Conservation (phyloP, 805 yeast genomes). For the Saccharomycopsis selenospora region DNA sequence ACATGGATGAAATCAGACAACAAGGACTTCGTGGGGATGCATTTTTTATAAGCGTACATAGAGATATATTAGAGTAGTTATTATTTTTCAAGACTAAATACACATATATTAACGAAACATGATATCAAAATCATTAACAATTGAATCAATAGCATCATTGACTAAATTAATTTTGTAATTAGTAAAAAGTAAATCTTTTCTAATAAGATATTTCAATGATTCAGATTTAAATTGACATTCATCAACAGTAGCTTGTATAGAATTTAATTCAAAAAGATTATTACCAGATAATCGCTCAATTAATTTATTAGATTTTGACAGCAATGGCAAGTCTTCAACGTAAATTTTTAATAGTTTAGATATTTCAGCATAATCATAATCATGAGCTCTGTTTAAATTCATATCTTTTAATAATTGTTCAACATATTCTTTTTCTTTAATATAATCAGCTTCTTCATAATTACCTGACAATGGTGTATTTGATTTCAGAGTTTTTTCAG, state of each 20-base stretch:
- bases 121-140: constrained; percentile 15
- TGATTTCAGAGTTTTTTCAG: too few relatives aligned
- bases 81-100: too few relatives aligned
- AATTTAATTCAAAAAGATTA: not conserved
- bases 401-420: not conserved
- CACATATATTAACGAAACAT: constrained; percentile 15
- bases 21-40: constrained; percentile 5
- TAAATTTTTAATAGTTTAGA: constrained; percentile 4
- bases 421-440: too few relatives aligned
- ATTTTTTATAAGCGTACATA: constrained; percentile 9
- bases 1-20: constrained; percentile 12
- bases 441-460: too few relatives aligned
- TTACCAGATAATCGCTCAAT: not conserved
- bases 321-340: constrained; percentile 14
- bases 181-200: constrained; percentile 9
- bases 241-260: not conserved
- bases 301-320: constrained; percentile 8
- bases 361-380: constrained; percentile 13
- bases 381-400: not conserved
- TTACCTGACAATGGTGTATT: too few relatives aligned
- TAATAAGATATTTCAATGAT: constrained; percentile 13
- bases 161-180: constrained; percentile 18
- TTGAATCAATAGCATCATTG: constrained; percentile 11
- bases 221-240: constrained; percentile 10
- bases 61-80: constrained; percentile 9